A percentile compares a stretch with the other conserved stretches of the same genome.
Evolutionary conservation across 1,139 yeast species (phyloP).

Genomic region (Zygoascus sp.): DNA sequence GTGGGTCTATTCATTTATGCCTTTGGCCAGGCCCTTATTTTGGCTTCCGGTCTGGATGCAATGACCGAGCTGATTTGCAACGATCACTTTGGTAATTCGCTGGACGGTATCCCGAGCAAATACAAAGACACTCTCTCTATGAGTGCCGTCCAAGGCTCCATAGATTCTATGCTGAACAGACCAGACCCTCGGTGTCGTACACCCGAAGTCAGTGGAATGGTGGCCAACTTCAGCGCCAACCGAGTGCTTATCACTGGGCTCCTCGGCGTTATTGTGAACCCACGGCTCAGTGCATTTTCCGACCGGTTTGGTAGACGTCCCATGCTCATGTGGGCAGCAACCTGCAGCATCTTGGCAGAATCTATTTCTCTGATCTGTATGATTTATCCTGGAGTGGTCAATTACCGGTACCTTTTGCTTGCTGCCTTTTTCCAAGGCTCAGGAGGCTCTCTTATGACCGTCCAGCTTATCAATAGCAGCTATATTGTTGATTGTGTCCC

Average conservation of each 20-base stretch:
- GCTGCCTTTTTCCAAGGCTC: constrained; percentile 43
- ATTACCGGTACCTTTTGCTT: constrained; percentile 37
- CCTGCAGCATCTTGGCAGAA: constrained; percentile 31
- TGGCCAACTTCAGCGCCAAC: constrained; percentile 28
- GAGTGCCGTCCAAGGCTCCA: constrained; percentile 7
- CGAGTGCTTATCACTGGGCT: constrained; percentile 22
- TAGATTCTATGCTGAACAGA: constrained; percentile 9
- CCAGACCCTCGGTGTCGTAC: constrained; percentile 27
- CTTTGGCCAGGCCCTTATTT: constrained; percentile 22
- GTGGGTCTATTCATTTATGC: constrained; percentile 16
- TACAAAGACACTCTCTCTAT: not conserved
- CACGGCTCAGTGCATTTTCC: constrained; percentile 53
- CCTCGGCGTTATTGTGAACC: constrained; percentile 25
- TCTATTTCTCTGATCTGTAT: constrained; percentile 26
- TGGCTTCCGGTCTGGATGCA: constrained; percentile 26
- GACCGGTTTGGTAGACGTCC: constrained; percentile 62
- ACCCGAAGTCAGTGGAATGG: constrained; percentile 26
- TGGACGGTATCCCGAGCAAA: constrained; percentile 6
- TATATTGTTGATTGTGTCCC: constrained; percentile 64
- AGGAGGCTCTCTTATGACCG: constrained; percentile 53
- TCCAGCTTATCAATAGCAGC: constrained; percentile 52
- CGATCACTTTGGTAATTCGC: constrained; percentile 17
- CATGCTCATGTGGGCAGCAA: constrained; percentile 37
- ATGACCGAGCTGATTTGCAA: constrained; percentile 27
- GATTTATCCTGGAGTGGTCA: constrained; percentile 30